Conservation (phyloP, 768 basidiomycete genomes). For the Lanmaoa pseudosensibilis region DNA sequence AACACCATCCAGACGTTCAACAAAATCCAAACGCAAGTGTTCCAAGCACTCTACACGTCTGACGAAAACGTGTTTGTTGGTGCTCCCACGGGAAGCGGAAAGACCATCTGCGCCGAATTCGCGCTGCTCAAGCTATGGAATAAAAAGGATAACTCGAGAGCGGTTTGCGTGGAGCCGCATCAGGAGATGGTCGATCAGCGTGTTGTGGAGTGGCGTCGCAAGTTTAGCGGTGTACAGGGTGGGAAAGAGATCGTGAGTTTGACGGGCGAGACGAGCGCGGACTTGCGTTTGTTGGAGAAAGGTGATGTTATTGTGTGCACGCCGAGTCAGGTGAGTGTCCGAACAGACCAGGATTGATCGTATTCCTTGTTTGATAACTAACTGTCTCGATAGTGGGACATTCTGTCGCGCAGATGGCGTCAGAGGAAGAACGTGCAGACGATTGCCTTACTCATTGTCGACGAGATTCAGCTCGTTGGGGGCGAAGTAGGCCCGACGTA, state of each 20-base stretch:
- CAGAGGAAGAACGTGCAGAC: constrained; percentile 96
- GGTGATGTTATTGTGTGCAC: constrained; percentile 95
- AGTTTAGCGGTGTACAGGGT: constrained; percentile 80
- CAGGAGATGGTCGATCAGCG: constrained; percentile 96
- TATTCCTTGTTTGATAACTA: background rate
- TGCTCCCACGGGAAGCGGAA: constrained; percentile 95
- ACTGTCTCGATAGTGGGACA: constrained; percentile 73
- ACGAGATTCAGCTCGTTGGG: constrained; percentile 93
- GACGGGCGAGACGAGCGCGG: constrained; percentile 92
- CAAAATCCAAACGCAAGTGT: constrained; percentile 99
- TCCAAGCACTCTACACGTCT: constrained; percentile 94
- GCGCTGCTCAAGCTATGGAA: constrained; percentile 95
- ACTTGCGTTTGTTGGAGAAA: constrained; percentile 85
- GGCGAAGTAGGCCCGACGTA: constrained; percentile 96
- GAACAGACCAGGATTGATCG: too few relatives aligned
- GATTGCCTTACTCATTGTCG: constrained; percentile 89
- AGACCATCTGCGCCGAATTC: constrained; percentile 97
- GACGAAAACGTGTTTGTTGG: constrained; percentile 98
- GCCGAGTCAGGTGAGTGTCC: constrained; percentile 69
- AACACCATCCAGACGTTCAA: constrained; percentile 85
- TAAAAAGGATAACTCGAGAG: constrained; percentile 74
- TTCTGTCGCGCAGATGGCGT: constrained; percentile 92
- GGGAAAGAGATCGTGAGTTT: constrained; percentile 93
- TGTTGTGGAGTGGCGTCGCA: constrained; percentile 84
- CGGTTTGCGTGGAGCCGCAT: constrained; percentile 95